Evolutionary conservation across 2,329 filamentous ascomycete genomes (phyloP).

Genomic region (Penicillium sp.): DNA sequence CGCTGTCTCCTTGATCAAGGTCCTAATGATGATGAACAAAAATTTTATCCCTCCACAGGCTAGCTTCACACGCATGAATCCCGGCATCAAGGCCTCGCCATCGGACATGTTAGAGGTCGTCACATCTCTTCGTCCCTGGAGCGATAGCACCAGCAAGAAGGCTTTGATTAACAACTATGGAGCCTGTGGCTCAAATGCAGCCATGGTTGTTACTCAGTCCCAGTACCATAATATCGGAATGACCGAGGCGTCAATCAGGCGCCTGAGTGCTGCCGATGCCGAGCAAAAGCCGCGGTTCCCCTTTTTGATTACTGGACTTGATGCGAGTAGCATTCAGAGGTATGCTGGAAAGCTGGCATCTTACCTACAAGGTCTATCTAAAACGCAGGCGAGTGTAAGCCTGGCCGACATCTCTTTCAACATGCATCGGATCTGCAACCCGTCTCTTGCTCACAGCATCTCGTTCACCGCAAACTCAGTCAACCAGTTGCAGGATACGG

Average conservation of each 20-base stretch:
- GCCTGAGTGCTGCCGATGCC: neutral
- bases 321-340: conserved; percentile 7
- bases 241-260: neutral
- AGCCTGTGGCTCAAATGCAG: conserved; percentile 9
- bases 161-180: conserved; percentile 18
- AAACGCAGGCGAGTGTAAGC: neutral
- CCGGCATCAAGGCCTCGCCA: conserved; percentile 14
- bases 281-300: conserved; percentile 9
- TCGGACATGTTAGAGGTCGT: neutral
- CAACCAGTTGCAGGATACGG: conserved; percentile 22
- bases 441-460: conserved; percentile 12
- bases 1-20: conserved; percentile 32
- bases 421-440: conserved; percentile 22
- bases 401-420: conserved; percentile 35
- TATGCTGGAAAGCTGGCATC: neutral
- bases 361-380: conserved; percentile 1
- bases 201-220: conserved; percentile 2
- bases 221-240: neutral
- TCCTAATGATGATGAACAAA: conserved; percentile 33
- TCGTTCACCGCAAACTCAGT: conserved; percentile 32
- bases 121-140: neutral
- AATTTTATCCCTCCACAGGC: conserved; percentile 32
- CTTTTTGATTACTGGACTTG: conserved; percentile 22
- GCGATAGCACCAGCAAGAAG: neutral
- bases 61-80: conserved; percentile 28